Base-by-base conservation (phyloP, 495 filamentous ascomycete genomes). In the Lasiosphaeria hispida region DNA sequence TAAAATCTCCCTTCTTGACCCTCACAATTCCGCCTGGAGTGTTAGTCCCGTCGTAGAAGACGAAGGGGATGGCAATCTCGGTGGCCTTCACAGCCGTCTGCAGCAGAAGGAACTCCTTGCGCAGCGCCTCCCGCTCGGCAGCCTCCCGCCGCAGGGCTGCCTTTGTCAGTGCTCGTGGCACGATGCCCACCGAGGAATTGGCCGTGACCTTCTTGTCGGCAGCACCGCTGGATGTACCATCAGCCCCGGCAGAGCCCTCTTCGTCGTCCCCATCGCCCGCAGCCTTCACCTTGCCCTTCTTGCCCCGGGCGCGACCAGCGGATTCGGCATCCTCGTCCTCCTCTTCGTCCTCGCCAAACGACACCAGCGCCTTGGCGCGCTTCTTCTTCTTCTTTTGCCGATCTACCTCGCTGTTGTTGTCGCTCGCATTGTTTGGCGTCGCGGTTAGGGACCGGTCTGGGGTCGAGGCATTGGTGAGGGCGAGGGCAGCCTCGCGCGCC, bases 11-110 rank as follows among this genome's bases (percentile, higher is more conserved):
- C 67, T 98, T 98, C 74, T 91, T 97, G 50, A 97, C 84, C 60
- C 83, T 84, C 66, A 86, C 93, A 15, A 80, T 76, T 17, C 95
- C 88, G 23, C 89, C 86, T 1, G 92, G 86, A n/a, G 90, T 92
- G 70, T 94, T 93, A 4, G 91, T 95, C n/a, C 94, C 94, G 57
- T 98, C 95, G 72, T 96, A 97, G 67, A 98, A 97, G 18, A 97
- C 91, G 72, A 98, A 98, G 0, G 94, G 94, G 3, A 98, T 90
- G 40, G 87, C 76, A 17, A 98, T 91, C 66, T 96, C 91, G 19
- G 92, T 90, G 36, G 84, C 84, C 75, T 95, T 96, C 55, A 97
- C 87, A 2, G 85, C 83, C 47, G 95, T 90, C 70, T 97, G 94
- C 65, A 93, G 81, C 8, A 73, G 72, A 34, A 96, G 59, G 63